Conservation (phyloP, 169 alveolate genomes). For the Plasmodium coatneyi region DNA sequence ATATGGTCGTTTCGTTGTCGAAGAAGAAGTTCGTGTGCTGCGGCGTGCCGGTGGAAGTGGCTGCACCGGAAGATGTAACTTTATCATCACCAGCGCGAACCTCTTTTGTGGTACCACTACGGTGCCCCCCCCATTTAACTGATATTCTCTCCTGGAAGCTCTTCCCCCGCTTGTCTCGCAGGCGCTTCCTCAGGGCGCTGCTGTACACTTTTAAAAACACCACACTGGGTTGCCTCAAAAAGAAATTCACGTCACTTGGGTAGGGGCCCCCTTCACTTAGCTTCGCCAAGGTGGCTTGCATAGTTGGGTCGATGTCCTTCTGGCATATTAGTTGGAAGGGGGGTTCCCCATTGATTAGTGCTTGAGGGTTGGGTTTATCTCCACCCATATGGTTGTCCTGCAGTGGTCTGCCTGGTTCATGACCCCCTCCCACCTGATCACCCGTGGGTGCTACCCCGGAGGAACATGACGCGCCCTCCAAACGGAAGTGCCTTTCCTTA, state of each 20-base stretch:
- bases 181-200: neutral
- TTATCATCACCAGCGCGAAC: neutral
- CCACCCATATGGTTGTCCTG: too few relatives aligned
- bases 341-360: neutral
- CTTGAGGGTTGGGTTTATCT: neutral
- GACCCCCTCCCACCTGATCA: neutral
- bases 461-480: neutral
- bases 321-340: neutral
- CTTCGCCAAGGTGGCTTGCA: neutral
- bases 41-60: neutral
- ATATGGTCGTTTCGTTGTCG: conserved; percentile 51
- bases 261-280: neutral
- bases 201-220: conserved; percentile 12
- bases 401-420: neutral
- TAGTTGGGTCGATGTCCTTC: neutral
- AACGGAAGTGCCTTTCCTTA: neutral
- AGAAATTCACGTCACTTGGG: neutral
- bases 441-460: neutral
- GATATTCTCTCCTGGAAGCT: neutral
- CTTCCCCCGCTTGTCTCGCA: neutral
- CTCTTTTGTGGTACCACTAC: neutral
- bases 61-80: neutral
- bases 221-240: neutral
- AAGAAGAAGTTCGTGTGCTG: conserved; percentile 9
- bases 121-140: neutral